Evolutionary conservation across 1,284 basidiomycete genomes (phyloP).

Genomic region (Ustilago curta): DNA sequence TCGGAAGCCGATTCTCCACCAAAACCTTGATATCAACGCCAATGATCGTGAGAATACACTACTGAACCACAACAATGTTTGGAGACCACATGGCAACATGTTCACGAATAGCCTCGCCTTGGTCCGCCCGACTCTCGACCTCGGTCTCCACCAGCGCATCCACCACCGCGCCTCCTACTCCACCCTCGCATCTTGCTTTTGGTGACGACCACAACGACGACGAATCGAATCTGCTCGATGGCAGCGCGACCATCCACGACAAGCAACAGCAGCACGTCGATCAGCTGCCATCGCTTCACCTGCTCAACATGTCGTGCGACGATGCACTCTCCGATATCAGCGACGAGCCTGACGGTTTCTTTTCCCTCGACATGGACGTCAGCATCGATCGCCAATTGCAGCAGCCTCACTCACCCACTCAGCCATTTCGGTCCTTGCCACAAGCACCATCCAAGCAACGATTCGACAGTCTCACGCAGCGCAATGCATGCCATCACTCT

Average conservation of each 20-base stretch:
- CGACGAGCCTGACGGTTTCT: conserved; percentile 56
- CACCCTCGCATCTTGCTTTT: conserved; percentile 12
- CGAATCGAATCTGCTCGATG: background rate
- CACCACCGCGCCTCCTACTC: conserved; percentile 40
- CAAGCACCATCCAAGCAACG: conserved; percentile 10
- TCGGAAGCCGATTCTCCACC: background rate
- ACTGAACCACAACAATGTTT: conserved; percentile 28
- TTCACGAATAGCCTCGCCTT: conserved; percentile 39
- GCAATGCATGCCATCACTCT: conserved; percentile 7
- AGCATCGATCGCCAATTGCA: conserved; percentile 48
- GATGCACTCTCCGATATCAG: conserved; percentile 34
- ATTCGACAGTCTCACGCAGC: conserved; percentile 14
- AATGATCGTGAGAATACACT: conserved; percentile 44
- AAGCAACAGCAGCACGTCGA: conserved; percentile 10
- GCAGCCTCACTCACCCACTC: conserved; percentile 2
- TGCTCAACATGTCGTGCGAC: conserved; percentile 47
- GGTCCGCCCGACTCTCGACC: conserved; percentile 45
- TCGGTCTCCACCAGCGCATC: conserved; percentile 42
- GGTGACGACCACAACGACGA: background rate
- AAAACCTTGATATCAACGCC: conserved; percentile 12
- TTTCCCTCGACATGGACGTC: conserved; percentile 57
- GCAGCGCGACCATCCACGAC: background rate
- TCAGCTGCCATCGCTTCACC: conserved; percentile 26
- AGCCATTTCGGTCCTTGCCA: background rate
- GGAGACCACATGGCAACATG: conserved; percentile 33